Percentiles rank a stretch among this genome's conserved stretches.
phyloP scores from a whole-genome alignment of 805 yeast species.

The Candida hispaniensis region DNA sequence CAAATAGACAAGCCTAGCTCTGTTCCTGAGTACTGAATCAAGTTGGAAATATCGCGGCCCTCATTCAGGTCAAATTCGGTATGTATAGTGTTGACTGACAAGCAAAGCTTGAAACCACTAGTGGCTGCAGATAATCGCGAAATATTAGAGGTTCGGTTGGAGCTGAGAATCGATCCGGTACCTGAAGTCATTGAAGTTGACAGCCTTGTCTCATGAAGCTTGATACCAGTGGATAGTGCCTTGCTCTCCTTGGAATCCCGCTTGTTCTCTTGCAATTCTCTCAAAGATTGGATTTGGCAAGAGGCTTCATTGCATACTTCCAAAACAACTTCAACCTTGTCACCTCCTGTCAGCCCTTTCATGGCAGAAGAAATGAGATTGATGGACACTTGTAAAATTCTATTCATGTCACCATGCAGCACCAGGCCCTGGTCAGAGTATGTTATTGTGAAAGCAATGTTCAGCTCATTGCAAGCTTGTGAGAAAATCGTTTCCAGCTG shows the following conservation, averaged over 20 bases:
- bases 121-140: conserved; percentile 3
- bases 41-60: conserved; percentile 11
- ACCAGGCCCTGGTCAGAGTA: conserved; percentile 35
- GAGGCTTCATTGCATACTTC: conserved; percentile 7
- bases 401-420: conserved; percentile 75
- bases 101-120: not conserved
- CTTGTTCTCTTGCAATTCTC: too few relatives aligned
- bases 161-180: not conserved
- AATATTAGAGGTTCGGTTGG: conserved; percentile 2
- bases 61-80: conserved; percentile 13
- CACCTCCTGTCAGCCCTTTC: conserved; percentile 87
- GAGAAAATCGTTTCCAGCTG: conserved; percentile 83
- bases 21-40: conserved; percentile 44
- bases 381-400: conserved; percentile 87
- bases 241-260: too few relatives aligned
- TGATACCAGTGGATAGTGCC: too few relatives aligned
- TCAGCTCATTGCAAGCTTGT: conserved; percentile 40
- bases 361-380: conserved; percentile 82
- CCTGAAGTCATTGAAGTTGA: conserved; percentile 3
- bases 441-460: conserved; percentile 5
- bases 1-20: conserved; percentile 88
- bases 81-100: conserved; percentile 5
- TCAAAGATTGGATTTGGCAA: not conserved
- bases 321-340: conserved; percentile 41
- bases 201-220: too few relatives aligned